Percentiles rank a stretch among this genome's conserved stretches.
phyloP scores from a whole-genome alignment of 352 stramenopile species.

The Pythium dissotocum region DNA sequence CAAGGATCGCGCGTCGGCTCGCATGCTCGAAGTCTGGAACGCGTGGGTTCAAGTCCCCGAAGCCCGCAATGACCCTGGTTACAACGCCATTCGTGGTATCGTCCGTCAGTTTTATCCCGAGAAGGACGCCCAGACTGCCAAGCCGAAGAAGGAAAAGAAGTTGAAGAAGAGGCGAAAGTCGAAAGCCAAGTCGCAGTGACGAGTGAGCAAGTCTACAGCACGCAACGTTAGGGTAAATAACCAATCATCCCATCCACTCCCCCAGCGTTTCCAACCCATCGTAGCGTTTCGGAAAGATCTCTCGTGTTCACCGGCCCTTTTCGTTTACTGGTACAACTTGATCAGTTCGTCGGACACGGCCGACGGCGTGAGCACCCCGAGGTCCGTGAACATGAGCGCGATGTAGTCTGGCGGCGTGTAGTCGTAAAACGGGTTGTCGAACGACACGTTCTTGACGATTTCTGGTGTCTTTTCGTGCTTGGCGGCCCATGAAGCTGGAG shows the following conservation, averaged over 20 bases:
- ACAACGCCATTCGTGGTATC: slow-evolving; percentile 46
- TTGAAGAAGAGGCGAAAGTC: slow-evolving; percentile 10
- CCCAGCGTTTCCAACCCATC: not conserved
- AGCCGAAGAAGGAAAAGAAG: slow-evolving; percentile 14
- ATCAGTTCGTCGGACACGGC: slow-evolving; percentile 99
- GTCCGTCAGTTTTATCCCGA: slow-evolving; percentile 51
- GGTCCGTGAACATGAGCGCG: slow-evolving; percentile 97
- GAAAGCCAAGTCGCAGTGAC: slow-evolving; percentile 1
- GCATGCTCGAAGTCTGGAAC: slow-evolving; percentile 75
- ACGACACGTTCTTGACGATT: slow-evolving; percentile 62
- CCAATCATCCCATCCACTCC: not conserved
- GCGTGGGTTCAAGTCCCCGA: slow-evolving; percentile 55
- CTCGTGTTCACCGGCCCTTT: not conserved
- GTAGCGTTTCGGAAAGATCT: not conserved
- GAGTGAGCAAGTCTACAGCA: not conserved
- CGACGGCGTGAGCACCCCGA: slow-evolving; percentile 97
- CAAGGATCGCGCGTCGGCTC: slow-evolving; percentile 62
- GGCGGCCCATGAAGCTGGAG: slow-evolving; percentile 18
- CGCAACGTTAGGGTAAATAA: not conserved
- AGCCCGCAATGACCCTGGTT: slow-evolving; percentile 49
- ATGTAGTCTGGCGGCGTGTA: slow-evolving; percentile 98
- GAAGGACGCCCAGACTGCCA: not conserved
- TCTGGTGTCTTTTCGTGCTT: slow-evolving; percentile 21
- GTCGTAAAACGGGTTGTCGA: slow-evolving; percentile 93
- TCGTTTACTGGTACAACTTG: slow-evolving; percentile 95